Evolutionary conservation across 306 rosid species (phyloP).

Genomic region (Carpinus viminea): DNA sequence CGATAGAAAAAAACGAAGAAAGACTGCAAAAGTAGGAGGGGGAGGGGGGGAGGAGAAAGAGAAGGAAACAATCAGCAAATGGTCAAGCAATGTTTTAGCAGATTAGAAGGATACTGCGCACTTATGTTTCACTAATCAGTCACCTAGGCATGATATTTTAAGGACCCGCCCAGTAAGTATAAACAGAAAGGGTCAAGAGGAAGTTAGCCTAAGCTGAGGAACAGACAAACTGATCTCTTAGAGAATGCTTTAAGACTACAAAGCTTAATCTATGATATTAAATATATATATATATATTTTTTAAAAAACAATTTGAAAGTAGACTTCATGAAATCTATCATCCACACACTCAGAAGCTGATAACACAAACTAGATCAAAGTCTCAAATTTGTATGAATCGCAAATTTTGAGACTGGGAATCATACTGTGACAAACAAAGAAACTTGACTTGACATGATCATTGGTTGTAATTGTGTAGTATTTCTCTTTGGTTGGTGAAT

Average conservation of each 20-base stretch:
- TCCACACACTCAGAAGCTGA: not conserved
- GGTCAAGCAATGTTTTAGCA: not conserved
- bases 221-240: not conserved
- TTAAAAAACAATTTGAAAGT: too few relatives aligned
- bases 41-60: not conserved
- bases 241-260: not conserved
- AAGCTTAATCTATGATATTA: too few relatives aligned
- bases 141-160: not conserved
- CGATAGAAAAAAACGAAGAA: not conserved
- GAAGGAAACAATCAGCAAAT: not conserved
- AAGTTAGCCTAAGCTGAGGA: not conserved
- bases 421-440: too few relatives aligned
- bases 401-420: too few relatives aligned
- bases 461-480: too few relatives aligned
- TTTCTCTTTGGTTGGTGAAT: too few relatives aligned
- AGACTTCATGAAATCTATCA: not conserved
- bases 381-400: too few relatives aligned
- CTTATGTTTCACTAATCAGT: not conserved
- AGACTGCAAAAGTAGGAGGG: too few relatives aligned
- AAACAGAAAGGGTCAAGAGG: not conserved
- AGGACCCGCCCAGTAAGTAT: not conserved
- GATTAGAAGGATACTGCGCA: not conserved
- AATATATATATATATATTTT: not conserved
- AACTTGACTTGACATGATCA: too few relatives aligned
- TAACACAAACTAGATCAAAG: not conserved